phyloP scores from a whole-genome alignment of 1,284 basidiomycete genomes.

The Ustilago cynodontis region DNA sequence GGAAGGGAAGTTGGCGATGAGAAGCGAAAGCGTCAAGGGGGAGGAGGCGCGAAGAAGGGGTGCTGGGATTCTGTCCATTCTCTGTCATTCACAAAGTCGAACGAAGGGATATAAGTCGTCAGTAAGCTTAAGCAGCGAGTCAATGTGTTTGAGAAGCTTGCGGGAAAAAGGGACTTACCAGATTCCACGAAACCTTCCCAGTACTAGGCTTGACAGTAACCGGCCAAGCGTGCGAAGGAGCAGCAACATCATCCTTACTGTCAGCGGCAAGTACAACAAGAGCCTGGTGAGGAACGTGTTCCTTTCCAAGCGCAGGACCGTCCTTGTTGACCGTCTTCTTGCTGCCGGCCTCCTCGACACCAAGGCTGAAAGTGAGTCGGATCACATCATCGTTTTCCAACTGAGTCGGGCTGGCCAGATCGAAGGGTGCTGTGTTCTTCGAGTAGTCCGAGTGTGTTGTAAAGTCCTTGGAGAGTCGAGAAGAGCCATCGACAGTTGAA shows the following conservation, averaged over 20 bases:
- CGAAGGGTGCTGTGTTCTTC: constrained; percentile 36
- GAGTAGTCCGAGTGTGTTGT: constrained; percentile 39
- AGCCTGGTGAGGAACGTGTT: constrained; percentile 53
- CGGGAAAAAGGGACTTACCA: constrained; percentile 27
- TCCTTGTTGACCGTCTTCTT: constrained; percentile 32
- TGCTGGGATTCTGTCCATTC: constrained; percentile 46
- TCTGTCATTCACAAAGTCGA: constrained; percentile 13
- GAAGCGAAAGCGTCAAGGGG: constrained; percentile 40
- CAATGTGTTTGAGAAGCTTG: too few relatives aligned
- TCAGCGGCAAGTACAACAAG: constrained; percentile 46
- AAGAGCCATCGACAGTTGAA: constrained; percentile 49
- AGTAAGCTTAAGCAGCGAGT: background rate
- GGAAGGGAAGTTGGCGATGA: constrained; percentile 49
- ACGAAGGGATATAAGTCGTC: background rate
- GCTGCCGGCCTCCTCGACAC: constrained; percentile 25
- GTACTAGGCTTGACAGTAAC: constrained; percentile 49
- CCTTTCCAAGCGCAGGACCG: constrained; percentile 30
- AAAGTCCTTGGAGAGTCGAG: constrained; percentile 46
- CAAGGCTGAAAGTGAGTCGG: constrained; percentile 44
- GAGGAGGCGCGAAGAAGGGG: constrained; percentile 24
- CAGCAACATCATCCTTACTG: constrained; percentile 3
- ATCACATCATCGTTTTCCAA: constrained; percentile 57
- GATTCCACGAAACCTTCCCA: constrained; percentile 52
- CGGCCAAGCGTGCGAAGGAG: constrained; percentile 35
- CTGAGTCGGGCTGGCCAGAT: constrained; percentile 29